Percentiles rank a stretch among this genome's conserved stretches.
Conservation (phyloP, 345 rosid species). For the Lumnitzera racemosa region DNA sequence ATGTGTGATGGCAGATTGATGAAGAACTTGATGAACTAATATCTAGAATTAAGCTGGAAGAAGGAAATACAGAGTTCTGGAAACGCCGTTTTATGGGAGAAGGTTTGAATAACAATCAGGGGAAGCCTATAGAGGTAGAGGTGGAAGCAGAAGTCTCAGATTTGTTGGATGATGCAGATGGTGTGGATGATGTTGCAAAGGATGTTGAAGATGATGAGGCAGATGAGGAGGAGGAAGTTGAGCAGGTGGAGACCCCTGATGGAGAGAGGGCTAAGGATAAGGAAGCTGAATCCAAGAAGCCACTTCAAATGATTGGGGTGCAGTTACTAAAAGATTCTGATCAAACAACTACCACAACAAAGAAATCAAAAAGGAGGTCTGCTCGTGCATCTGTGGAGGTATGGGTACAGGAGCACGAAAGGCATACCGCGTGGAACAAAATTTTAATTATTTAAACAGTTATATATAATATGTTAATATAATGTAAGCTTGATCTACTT, state of each 20-base stretch:
- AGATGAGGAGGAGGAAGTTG: conserved; percentile 49
- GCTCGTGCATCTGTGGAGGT: conserved; percentile 67
- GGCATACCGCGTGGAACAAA: not conserved
- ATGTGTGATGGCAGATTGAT: conserved; percentile 47
- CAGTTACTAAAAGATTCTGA: conserved; percentile 84
- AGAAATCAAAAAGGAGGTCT: conserved; percentile 55
- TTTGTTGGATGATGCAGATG: conserved; percentile 44
- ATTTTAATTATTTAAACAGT: no score
- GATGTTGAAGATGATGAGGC: conserved; percentile 53
- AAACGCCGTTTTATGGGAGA: conserved; percentile 88
- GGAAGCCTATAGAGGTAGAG: conserved; percentile 36
- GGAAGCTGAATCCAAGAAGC: conserved; percentile 72
- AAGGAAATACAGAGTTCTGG: conserved; percentile 98
- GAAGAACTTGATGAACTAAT: conserved; percentile 83
- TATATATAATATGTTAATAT: no score
- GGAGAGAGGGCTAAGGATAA: conserved; percentile 61
- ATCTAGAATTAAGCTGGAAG: conserved; percentile 73
- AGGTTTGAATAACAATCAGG: conserved; percentile 45
- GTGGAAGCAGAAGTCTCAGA: conserved; percentile 35
- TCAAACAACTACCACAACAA: conserved; percentile 37
- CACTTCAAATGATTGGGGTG: conserved; percentile 91
- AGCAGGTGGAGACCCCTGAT: conserved; percentile 56
- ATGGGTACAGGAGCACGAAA: conserved; percentile 2
- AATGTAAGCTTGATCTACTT: no score
- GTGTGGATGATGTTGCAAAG: conserved; percentile 41